These are phyloP conservation scores for Vanderwaltozyma yarrowii DNA, from an alignment of 805 yeast genomes.

Conservation along the genomic window DNA sequence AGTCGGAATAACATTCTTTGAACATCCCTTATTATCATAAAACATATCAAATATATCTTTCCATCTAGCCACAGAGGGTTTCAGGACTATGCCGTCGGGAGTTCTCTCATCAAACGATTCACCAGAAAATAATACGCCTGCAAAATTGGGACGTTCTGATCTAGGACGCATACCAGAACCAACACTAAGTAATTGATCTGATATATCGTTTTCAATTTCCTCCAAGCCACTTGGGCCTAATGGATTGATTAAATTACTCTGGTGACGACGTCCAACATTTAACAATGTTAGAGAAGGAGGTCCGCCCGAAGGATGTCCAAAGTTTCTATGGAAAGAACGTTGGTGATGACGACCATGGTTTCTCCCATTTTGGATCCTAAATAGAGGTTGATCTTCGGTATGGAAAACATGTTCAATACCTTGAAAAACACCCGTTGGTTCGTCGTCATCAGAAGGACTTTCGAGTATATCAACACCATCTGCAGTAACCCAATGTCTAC, in stretches of 20 bases:
- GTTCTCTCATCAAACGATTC: constrained; percentile 25
- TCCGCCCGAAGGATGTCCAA: constrained; percentile 12
- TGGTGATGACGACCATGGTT: constrained; percentile 15
- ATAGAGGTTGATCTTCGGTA: constrained; percentile 19
- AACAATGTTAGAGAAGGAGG: constrained; percentile 23
- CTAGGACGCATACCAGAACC: constrained; percentile 20
- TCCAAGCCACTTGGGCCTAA: constrained; percentile 27
- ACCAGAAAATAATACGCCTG: constrained; percentile 24
- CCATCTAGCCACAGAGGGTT: constrained; percentile 63
- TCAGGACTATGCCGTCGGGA: constrained; percentile 23
- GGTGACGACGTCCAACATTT: constrained; percentile 21
- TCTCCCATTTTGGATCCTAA: constrained; percentile 20
- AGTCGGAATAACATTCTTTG: constrained; percentile 30
- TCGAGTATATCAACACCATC: constrained; percentile 22
- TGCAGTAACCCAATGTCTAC: constrained; percentile 23
- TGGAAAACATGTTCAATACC: constrained; percentile 27
- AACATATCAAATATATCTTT: constrained; percentile 43
- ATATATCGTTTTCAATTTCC: constrained; percentile 24
- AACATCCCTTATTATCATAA: constrained; percentile 33
- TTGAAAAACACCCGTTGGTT: constrained; percentile 22
- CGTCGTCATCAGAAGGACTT: constrained; percentile 23
- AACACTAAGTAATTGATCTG: constrained; percentile 19
- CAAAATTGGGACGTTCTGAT: constrained; percentile 19
- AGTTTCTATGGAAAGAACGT: constrained; percentile 13
- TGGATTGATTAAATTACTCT: constrained; percentile 25